phyloP scores from a whole-genome alignment of 2,329 filamentous ascomycete species.

The Boeremia lycopersici region DNA sequence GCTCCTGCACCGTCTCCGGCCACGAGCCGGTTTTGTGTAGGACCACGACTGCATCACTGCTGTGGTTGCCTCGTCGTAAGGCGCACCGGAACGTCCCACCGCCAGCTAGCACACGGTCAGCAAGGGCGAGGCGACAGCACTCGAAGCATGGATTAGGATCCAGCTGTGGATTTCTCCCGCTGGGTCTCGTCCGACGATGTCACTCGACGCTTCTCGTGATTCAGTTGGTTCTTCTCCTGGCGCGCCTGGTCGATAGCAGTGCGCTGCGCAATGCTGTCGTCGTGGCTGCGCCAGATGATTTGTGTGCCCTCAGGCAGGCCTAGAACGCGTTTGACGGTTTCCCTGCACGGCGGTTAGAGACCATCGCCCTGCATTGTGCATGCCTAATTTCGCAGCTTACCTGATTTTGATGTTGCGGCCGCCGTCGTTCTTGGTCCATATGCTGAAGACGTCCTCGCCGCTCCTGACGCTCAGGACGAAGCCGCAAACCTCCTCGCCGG shows the following conservation, averaged over 20 bases:
- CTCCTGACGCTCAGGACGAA: conserved; percentile 92
- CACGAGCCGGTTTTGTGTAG: not conserved
- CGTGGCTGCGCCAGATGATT: conserved; percentile 94
- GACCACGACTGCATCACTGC: too few relatives aligned
- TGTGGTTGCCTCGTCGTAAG: not conserved
- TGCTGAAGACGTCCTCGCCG: conserved; percentile 95
- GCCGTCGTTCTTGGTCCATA: conserved; percentile 95
- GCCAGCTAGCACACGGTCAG: conserved; percentile 8
- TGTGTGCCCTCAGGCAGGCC: conserved; percentile 86
- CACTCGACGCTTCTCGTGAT: conserved; percentile 53
- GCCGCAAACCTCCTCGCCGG: conserved; percentile 91
- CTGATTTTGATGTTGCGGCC: conserved; percentile 95
- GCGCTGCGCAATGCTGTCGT: conserved; percentile 91
- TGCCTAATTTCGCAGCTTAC: conserved; percentile 57
- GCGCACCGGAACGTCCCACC: not conserved
- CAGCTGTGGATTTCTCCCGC: conserved; percentile 38
- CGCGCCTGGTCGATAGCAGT: conserved; percentile 89
- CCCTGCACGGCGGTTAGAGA: conserved; percentile 59
- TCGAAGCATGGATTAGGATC: conserved; percentile 24
- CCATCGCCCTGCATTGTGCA: not conserved
- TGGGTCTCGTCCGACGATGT: conserved; percentile 43
- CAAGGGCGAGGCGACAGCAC: conserved; percentile 12
- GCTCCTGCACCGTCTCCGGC: not conserved
- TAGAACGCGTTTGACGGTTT: conserved; percentile 91
- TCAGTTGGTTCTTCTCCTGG: conserved; percentile 72